A percentile compares a stretch with the other conserved stretches of the same genome.
phyloP scores from a whole-genome alignment of 2,329 filamentous ascomycete species.

The Nothophoma quercina region DNA sequence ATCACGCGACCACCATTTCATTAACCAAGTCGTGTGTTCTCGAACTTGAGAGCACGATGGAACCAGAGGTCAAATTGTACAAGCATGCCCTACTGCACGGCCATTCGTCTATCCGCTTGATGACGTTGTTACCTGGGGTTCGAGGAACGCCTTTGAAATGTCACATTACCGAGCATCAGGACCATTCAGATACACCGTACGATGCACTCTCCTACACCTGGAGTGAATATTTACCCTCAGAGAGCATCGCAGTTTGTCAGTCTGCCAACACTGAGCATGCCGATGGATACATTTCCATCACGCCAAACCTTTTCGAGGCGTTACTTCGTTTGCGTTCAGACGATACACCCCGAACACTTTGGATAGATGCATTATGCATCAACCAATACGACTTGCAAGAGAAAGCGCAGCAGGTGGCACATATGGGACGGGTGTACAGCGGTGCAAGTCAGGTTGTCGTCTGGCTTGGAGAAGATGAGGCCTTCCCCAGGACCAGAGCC shows the following conservation, averaged over 20 bases:
- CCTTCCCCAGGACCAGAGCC: no score
- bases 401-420: not conserved
- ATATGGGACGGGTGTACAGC: not conserved
- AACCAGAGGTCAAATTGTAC: not conserved
- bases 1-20: not conserved
- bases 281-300: not conserved
- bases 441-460: not conserved
- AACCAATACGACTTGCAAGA: not conserved
- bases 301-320: not conserved
- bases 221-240: not conserved
- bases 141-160: not conserved
- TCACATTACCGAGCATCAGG: not conserved
- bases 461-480: not conserved
- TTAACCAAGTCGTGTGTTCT: not conserved
- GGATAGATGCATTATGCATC: not conserved
- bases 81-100: not conserved
- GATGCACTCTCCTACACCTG: constrained; percentile 2
- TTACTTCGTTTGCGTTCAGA: not conserved
- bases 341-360: not conserved
- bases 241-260: not conserved
- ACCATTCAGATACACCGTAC: not conserved
- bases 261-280: not conserved
- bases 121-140: constrained; percentile 8
- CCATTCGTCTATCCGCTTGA: not conserved
- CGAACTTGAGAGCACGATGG: not conserved